Conservation (phyloP, 2,329 filamentous ascomycete genomes). For the Aspergillus thermomutatus region DNA sequence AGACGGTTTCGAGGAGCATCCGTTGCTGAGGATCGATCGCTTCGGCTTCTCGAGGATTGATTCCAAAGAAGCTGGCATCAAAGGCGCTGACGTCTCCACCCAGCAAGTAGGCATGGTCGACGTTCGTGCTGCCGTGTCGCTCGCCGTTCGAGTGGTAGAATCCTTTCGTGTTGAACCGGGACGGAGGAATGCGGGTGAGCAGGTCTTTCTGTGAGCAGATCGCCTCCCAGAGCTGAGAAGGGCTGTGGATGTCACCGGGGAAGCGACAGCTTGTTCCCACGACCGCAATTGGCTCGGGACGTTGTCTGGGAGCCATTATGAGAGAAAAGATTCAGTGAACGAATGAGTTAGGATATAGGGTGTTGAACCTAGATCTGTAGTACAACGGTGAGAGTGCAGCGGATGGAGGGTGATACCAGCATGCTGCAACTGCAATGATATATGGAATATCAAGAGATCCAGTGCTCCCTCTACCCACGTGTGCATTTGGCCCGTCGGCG, state of each 20-base stretch:
- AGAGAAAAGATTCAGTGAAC: too few species aligned
- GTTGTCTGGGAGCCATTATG: too few species aligned
- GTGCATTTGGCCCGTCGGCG: too few species aligned
- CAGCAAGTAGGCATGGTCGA: background rate
- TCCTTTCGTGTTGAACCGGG: background rate
- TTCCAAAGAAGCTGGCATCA: slow-evolving; percentile 24
- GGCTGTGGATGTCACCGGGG: slow-evolving; percentile 27
- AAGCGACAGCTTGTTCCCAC: slow-evolving; percentile 33
- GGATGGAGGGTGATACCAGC: too few species aligned
- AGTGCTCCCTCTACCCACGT: too few species aligned
- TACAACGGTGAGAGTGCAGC: too few species aligned
- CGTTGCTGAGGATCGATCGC: slow-evolving; percentile 34
- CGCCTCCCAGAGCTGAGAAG: slow-evolving; percentile 31
- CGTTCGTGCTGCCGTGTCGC: background rate
- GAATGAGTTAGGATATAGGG: too few species aligned
- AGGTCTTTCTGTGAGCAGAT: slow-evolving; percentile 25
- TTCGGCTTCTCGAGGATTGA: slow-evolving; percentile 18
- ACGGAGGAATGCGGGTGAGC: slow-evolving; percentile 13
- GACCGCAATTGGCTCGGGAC: slow-evolving; percentile 21
- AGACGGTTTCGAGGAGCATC: slow-evolving; percentile 35
- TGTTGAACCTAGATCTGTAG: too few species aligned
- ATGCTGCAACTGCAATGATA: too few species aligned
- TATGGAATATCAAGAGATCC: too few species aligned
- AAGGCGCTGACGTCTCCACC: slow-evolving; percentile 6
- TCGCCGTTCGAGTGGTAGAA: background rate